A percentile compares a stretch with the other conserved stretches of the same genome.
These are phyloP conservation scores for Melampsora larici-populina DNA, from an alignment of 1,284 basidiomycete species.

Conservation along the genomic window DNA sequence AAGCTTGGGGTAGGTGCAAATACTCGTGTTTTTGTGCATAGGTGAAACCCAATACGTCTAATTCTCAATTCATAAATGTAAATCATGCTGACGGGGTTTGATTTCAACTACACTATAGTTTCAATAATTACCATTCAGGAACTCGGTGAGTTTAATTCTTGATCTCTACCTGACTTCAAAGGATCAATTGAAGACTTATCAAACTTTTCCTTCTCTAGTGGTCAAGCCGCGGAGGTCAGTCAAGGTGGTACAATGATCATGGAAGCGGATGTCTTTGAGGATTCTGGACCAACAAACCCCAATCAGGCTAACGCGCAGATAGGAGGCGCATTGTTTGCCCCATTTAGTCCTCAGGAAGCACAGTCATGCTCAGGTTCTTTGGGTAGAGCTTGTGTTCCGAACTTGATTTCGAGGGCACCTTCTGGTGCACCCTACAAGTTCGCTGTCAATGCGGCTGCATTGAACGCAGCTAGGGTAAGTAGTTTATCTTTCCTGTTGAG, in stretches of 20 bases:
- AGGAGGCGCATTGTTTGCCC: conserved; percentile 19
- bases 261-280: conserved; percentile 39
- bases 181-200: no score
- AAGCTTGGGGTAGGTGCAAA: conserved; percentile 9
- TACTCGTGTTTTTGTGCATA: conserved; percentile 18
- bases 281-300: background rate
- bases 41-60: background rate
- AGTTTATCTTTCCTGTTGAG: background rate
- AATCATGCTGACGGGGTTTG: no score
- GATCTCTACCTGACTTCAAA: no score
- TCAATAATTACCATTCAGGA: no score
- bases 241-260: conserved; percentile 10
- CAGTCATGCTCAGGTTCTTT: conserved; percentile 2
- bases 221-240: background rate
- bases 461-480: background rate
- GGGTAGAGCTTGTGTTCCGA: conserved; percentile 26
- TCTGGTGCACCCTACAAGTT: background rate
- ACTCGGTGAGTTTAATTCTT: no score
- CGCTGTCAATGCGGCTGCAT: background rate
- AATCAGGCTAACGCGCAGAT: background rate
- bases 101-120: no score
- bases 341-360: background rate
- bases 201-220: background rate
- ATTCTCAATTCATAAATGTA: no score
- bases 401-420: background rate